Evolutionary conservation across 176 grass and related monocot genomes (phyloP), one percentile per base, ranked within the genome.

Genomic region (Hsuehochloa calcarea): DNA sequence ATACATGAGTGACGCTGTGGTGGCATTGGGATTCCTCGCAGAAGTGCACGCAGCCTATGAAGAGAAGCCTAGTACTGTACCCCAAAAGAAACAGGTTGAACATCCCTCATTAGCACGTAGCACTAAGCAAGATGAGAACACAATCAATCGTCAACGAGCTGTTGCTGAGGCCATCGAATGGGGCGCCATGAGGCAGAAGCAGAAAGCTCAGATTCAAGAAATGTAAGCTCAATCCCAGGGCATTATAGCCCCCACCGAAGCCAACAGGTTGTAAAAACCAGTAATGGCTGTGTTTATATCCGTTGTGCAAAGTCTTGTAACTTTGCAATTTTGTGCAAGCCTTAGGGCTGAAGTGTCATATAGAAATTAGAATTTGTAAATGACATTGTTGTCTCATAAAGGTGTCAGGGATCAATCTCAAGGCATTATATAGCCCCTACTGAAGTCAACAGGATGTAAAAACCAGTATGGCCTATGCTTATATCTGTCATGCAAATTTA

Each of bases 1-100:
- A 50, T 87, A 88, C 47, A 96, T 96, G 90, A 89, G 86, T 59
- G 96, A 99, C 52, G 90, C 94, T 29, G 85, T 90, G 49, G 88
- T 84, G n/a, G 77, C 93, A 69, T 35, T 99, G 46, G 89, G 85
- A 52, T 85, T 90, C 80, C 93, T 99, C 5, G 77, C 90, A 31
- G 65, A 64, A 74, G 80, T 85, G 46, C 65, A 77, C 17, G 39
- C 65, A 61, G 84, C 41, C 41, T 73, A 87, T 78, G 63, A 80
- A 60, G 49, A 41, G 6, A 92, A 60, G 64, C 37, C 84, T 44
- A 25, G 22, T 13, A 75, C 5, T 79, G 16, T 20, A 43, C 37
- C 29, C 69, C 74, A 50, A 43, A 74, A 50, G 67, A 68, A 73
- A 85, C 72, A 82, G 49, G 51, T 22, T 34, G 82, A 78, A 89